phyloP scores from a whole-genome alignment of 805 yeast genomes.

The Wickerhamiella parazyma region DNA sequence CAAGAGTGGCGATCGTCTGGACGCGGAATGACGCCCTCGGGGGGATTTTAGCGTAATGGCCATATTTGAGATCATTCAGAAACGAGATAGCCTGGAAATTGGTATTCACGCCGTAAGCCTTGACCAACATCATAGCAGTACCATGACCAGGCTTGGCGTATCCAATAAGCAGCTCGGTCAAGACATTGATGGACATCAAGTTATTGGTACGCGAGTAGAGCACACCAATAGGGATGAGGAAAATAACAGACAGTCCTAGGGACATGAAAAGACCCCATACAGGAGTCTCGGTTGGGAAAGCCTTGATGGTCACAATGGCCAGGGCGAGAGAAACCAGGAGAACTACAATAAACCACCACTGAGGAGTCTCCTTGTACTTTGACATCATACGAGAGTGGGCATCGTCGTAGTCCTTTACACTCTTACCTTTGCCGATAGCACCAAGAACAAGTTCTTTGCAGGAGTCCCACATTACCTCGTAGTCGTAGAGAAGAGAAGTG shows the following conservation, averaged over 20 bases:
- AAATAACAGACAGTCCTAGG: conserved; percentile 38
- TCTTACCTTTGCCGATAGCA: conserved; percentile 7
- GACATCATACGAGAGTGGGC: conserved; percentile 40
- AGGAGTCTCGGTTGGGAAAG: conserved; percentile 6
- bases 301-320: conserved; percentile 2
- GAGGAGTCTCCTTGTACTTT: conserved; percentile 39
- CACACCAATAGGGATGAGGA: conserved; percentile 51
- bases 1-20: conserved; percentile 29
- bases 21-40: conserved; percentile 32
- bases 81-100: conserved; percentile 51
- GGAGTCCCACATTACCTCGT: conserved; percentile 22
- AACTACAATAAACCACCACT: conserved; percentile 34
- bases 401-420: conserved; percentile 16
- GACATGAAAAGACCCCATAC: conserved; percentile 37
- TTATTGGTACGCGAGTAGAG: conserved; percentile 49
- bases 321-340: conserved; percentile 19
- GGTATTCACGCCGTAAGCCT: conserved; percentile 46
- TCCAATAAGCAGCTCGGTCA: conserved; percentile 52
- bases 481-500: conserved; percentile 34
- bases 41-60: conserved; percentile 31
- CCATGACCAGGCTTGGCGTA: conserved; percentile 43
- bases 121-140: conserved; percentile 51
- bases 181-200: conserved; percentile 44
- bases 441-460: conserved; percentile 18
- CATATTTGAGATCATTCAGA: conserved; percentile 41